Percentiles rank a stretch among this genome's conserved stretches.
phyloP scores from a whole-genome alignment of 371 early-diverging fungal genomes.

The Mortierella sp. region DNA sequence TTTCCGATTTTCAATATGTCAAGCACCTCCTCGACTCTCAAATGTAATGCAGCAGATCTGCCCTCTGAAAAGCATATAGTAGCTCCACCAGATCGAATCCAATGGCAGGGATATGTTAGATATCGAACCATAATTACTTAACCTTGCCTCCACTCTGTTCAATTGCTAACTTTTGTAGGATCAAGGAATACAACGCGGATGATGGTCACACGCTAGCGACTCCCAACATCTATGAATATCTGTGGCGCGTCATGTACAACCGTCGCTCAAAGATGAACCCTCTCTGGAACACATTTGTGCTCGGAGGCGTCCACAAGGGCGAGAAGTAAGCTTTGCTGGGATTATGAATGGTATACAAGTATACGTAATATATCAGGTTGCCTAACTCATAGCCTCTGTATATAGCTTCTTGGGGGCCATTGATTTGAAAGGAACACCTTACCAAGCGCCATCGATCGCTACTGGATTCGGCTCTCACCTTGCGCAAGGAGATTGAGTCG shows the following conservation, averaged over 20 bases:
- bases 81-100: neutral
- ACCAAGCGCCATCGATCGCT: conserved; percentile 92
- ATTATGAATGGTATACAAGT: neutral
- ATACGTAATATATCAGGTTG: neutral
- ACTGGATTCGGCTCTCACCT: conserved; percentile 98
- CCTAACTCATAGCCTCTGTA: neutral
- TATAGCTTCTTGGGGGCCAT: conserved; percentile 94
- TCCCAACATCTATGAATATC: conserved; percentile 89
- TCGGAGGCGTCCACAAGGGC: conserved; percentile 91
- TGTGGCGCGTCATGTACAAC: conserved; percentile 94
- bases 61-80: neutral
- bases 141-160: neutral
- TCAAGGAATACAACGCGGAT: conserved; percentile 87
- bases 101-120: neutral
- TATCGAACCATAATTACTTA: too few relatives aligned
- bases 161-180: conserved; percentile 63
- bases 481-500: conserved; percentile 93
- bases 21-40: conserved; percentile 87
- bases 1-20: conserved; percentile 95
- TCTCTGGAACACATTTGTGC: conserved; percentile 95
- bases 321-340: conserved; percentile 56
- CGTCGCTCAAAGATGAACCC: conserved; percentile 95
- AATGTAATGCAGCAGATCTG: conserved; percentile 68
- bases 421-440: conserved; percentile 97
- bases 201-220: conserved; percentile 93